Evolutionary conservation across 2,329 filamentous ascomycete species (phyloP), one percentile per base, ranked within the genome.

Genomic region (Talaromyces sp.): DNA sequence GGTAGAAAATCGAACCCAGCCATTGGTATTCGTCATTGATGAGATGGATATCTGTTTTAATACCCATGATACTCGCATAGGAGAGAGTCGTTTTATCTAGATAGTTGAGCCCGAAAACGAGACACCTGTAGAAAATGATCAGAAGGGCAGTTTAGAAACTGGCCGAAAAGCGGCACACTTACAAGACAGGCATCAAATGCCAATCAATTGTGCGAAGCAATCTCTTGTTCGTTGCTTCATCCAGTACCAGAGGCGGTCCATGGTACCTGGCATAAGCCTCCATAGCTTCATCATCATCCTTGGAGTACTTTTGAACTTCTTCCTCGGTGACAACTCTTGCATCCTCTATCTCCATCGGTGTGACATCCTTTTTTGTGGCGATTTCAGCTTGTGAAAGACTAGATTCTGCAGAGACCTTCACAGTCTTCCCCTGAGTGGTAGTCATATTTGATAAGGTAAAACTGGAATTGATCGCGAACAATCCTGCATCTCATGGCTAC

Each of bases 141-240:
- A 27, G 27, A 27, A 27, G 27, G 27, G 6, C 27, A 4, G 27
- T 27, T 27, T n/a, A 19, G n/a, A 19, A 19, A 19, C 2, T 19
- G 41, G 41, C 41, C 9, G 22, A 3, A 19, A 9, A 4, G 10
- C 27, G 27, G 27, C 6, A 27, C 1, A 19, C 41, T 45, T 8
- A 45, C 41, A 19, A 10, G 7, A 45, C 1, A 83, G 84, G 79
- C 59, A 86, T 83, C 60, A 85, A 72, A 70, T 84, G 82, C 79
- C 78, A 82, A 72, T 88, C 86, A 66, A 88, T 87, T 66, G 79
- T 83, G 31, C 81, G 75, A 16, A 88, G 71, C 33, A 88, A 71
- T 31, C 82, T 76, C 68, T 80, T 83, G 68, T 84, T 85, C 37
- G 82, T 84, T 50, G 81, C 83, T 68, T 82, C 82, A 60, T 82